phyloP scores from a whole-genome alignment of 2,329 filamentous ascomycete genomes.

The Aschersonia sp. region DNA sequence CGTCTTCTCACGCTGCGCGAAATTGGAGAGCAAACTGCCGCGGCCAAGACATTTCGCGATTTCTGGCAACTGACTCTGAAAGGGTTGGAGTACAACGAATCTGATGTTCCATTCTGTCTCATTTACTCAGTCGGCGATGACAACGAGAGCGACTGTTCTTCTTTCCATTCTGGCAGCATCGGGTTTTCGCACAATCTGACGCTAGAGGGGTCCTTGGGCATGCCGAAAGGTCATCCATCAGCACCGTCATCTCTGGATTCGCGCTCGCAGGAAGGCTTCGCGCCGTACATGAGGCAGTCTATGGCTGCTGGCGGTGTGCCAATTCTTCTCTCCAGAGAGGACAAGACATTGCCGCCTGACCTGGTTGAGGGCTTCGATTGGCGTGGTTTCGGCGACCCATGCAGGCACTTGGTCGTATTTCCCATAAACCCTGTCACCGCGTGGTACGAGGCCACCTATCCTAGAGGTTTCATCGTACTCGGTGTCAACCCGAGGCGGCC shows the following conservation, averaged over 20 bases:
- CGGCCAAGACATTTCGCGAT: constrained; percentile 53
- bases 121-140: constrained; percentile 34
- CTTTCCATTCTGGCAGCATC: constrained; percentile 51
- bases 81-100: constrained; percentile 57
- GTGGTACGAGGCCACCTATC: constrained; percentile 5
- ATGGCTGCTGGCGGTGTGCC: constrained; percentile 20
- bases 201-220: constrained; percentile 30
- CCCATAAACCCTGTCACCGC: constrained; percentile 33
- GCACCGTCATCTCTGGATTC: constrained; percentile 23
- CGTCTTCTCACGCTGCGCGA: constrained; percentile 65
- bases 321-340: constrained; percentile 23
- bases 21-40: constrained; percentile 58
- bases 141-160: constrained; percentile 20
- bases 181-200: constrained; percentile 43
- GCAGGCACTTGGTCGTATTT: constrained; percentile 50
- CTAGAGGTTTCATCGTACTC: constrained; percentile 52
- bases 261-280: constrained; percentile 20
- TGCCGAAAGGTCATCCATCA: constrained; percentile 27
- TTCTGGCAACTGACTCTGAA: constrained; percentile 59
- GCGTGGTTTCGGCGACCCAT: constrained; percentile 51
- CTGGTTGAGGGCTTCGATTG: constrained; percentile 45
- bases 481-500: constrained; percentile 57
- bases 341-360: constrained; percentile 39
- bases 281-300: constrained; percentile 23
- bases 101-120: constrained; percentile 36